Evolutionary conservation across 192 early-diverging fungal species (phyloP), one percentile per base, ranked within the genome.

Genomic region (Coemansia sp.): DNA sequence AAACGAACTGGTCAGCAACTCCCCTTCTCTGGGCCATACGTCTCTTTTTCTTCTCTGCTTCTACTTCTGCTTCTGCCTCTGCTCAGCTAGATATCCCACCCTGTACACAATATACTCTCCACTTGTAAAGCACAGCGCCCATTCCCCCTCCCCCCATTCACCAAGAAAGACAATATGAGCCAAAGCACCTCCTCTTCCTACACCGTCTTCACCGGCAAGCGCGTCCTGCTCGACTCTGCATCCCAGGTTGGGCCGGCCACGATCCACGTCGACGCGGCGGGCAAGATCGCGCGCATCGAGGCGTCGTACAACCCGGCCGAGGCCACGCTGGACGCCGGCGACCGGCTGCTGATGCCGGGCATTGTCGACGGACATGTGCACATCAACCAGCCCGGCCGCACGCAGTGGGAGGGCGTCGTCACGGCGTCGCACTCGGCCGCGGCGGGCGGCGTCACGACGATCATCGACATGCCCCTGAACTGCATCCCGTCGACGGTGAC

Each of bases 401-500:
- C 90, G 56, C 83, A 88, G 64, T 92, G 90, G 90, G 90, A 92
- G 69, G 90, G 90, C 10, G 89, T 92, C 47, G 85, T 82, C 54
- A 92, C 86, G 3, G 90, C 88, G 36, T 89, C 89, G 25, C 87
- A 86, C 58, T 85, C 90, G 35, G 90, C 90, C 34, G 89, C 89
- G n/a, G 88, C 89, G 29, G 90, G 90, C 52, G 90, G 90, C 63
- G 85, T 88, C 27, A 92, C 89, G 0, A 90, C 90, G 1, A 83
- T 92, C 25, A 83, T 92, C 30, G 90, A 92, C 60, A 92, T 92
- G 90, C 90, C 90, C 19, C 83, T 92, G 61, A 92, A 92, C 83
- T 87, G 88, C 53, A 92, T 92, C 61, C 90, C 90, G n/a, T 88
- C 89, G 45, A 92, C 90, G 22, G 89, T 89, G 46, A 91, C 86